Percentiles rank a stretch among this genome's conserved stretches.
Evolutionary conservation across 768 basidiomycete genomes (phyloP).

Genomic region (Gyrodon lividus): DNA sequence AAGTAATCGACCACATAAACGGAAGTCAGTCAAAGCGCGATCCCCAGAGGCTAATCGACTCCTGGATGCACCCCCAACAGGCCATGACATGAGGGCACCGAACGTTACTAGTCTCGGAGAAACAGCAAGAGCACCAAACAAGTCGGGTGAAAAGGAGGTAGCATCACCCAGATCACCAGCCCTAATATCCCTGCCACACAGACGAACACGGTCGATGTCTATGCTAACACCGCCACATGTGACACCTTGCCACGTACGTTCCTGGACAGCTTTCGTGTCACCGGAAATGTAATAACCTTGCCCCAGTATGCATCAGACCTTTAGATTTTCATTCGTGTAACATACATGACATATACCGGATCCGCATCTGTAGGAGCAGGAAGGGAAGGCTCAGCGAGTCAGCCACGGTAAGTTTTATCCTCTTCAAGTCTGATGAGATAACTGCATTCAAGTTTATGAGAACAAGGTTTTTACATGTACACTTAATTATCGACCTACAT

Average conservation of each 20-base stretch:
- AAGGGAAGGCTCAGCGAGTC: too few species aligned
- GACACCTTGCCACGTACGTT: slow-evolving; percentile 17
- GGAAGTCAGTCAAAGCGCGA: slow-evolving; percentile 7
- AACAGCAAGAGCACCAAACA: background rate
- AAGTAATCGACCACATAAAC: slow-evolving; percentile 7
- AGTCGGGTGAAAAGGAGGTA: background rate
- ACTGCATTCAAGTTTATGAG: too few species aligned
- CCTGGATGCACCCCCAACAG: background rate
- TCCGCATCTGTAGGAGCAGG: too few species aligned
- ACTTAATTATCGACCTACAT: too few species aligned
- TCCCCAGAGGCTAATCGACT: background rate
- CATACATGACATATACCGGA: background rate
- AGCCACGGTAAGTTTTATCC: too few species aligned
- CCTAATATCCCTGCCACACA: slow-evolving; percentile 15
- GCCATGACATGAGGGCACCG: background rate
- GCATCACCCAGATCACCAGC: background rate
- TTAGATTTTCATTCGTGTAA: slow-evolving; percentile 7
- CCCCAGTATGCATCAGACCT: slow-evolving; percentile 27
- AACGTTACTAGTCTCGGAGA: background rate
- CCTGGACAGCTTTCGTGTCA: background rate
- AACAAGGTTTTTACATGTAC: too few species aligned
- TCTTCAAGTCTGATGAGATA: too few species aligned
- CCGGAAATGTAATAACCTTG: background rate
- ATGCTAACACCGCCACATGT: slow-evolving; percentile 22
- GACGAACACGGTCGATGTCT: slow-evolving; percentile 30